These are phyloP conservation scores for Pachysolen tannophilus DNA, from an alignment of 805 yeast genomes.

Conservation along the genomic window DNA sequence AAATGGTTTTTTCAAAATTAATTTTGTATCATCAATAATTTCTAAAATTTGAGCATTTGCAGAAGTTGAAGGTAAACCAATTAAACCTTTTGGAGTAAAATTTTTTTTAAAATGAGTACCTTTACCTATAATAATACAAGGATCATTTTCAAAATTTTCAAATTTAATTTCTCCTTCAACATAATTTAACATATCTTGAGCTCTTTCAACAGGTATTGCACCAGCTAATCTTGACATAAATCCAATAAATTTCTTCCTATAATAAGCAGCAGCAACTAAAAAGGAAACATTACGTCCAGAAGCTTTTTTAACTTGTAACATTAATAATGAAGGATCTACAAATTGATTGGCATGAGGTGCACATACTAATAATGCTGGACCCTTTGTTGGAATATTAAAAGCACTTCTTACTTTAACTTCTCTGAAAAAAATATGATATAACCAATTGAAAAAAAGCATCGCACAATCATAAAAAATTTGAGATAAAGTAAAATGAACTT, in stretches of 20 bases:
- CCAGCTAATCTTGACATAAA: slow-evolving; percentile 65
- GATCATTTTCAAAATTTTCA: slow-evolving; percentile 39
- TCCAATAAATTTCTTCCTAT: slow-evolving; percentile 53
- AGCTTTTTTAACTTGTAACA: slow-evolving; percentile 62
- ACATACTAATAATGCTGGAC: slow-evolving; percentile 87
- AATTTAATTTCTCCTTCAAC: slow-evolving; percentile 54
- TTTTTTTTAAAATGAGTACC: slow-evolving; percentile 62
- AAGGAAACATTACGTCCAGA: slow-evolving; percentile 68
- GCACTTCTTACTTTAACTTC: slow-evolving; percentile 89
- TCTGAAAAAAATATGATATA: slow-evolving; percentile 58
- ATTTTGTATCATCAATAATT: slow-evolving; percentile 61
- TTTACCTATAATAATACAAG: slow-evolving; percentile 52
- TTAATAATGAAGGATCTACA: slow-evolving; percentile 58
- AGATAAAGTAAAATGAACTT: slow-evolving; percentile 1
- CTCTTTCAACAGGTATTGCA: slow-evolving; percentile 86
- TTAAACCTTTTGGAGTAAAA: slow-evolving; percentile 55
- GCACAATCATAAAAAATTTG: slow-evolving; percentile 7
- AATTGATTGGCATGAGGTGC: slow-evolving; percentile 98
- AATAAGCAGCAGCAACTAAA: slow-evolving; percentile 70
- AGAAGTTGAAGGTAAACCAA: slow-evolving; percentile 69
- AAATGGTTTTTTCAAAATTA: slow-evolving; percentile 64
- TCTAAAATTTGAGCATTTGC: slow-evolving; percentile 71
- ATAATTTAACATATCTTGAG: slow-evolving; percentile 68
- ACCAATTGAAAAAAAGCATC: slow-evolving; percentile 17
- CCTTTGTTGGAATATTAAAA: slow-evolving; percentile 54